Conservation (phyloP, 1,139 yeast species). For the Pichia sp. region DNA sequence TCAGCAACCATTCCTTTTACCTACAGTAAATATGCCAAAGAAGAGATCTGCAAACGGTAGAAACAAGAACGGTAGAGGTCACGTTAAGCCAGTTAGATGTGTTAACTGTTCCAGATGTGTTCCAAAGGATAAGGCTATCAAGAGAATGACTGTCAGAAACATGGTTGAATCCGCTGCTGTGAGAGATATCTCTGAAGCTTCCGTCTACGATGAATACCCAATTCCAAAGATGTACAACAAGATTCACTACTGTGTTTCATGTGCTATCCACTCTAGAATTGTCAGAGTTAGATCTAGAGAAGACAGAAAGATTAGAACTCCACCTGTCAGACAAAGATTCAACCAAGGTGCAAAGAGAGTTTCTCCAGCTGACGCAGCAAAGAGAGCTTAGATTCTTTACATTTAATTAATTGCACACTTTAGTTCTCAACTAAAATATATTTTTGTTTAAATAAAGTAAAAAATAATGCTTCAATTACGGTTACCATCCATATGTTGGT, state of each 20-base stretch:
- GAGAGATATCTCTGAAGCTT: conserved; percentile 99
- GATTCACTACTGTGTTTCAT: conserved; percentile 99
- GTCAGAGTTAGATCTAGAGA: conserved; percentile 99
- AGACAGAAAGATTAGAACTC: conserved; percentile 98
- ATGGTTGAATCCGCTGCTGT: conserved; percentile 99
- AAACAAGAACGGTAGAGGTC: conserved; percentile 99
- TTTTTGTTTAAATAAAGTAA: not conserved
- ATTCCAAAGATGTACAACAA: conserved; percentile 99
- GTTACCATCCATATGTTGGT: not conserved
- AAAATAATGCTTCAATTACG: not conserved
- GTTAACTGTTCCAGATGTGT: conserved; percentile 99
- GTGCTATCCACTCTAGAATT: conserved; percentile 99
- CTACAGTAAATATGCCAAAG: conserved; percentile 72
- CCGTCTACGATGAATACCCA: conserved; percentile 98
- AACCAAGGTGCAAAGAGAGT: conserved; percentile 85
- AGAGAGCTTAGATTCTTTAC: conserved; percentile 40
- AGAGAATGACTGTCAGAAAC: conserved; percentile 99
- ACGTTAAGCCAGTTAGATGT: conserved; percentile 99
- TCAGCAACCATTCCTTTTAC: not conserved
- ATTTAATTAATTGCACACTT: conserved; percentile 4
- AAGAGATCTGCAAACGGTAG: conserved; percentile 99
- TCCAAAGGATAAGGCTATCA: conserved; percentile 99
- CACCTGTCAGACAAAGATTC: conserved; percentile 99
- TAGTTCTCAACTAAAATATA: not conserved
- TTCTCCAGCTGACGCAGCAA: conserved; percentile 97